Evolutionary conservation across 768 basidiomycete genomes (phyloP), one percentile per base, ranked within the genome.

Genomic region (Naganishia vishniacii): DNA sequence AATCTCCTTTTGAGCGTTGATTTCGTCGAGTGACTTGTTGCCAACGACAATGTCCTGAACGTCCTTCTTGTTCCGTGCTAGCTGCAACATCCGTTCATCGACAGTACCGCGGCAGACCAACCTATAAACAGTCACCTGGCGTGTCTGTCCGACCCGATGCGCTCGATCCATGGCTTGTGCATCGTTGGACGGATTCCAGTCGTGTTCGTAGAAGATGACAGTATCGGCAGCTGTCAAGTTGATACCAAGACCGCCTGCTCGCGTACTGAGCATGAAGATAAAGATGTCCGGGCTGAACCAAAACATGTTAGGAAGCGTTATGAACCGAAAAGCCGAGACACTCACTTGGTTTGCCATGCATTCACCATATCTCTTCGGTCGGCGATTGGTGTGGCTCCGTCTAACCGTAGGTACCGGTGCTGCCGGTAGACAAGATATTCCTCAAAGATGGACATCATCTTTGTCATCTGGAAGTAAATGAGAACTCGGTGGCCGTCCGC

Each of bases 11-110:
- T 91, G 90, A 75, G 91, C 93, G 20, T 91, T 85, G 59, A 88
- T 88, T 67, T 95, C 92, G 1, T 88, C 90, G 74, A 95, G 86
- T 66, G 85, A 91, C 78, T 95, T 97, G 79, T 89, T 93, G 59
- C 95, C 95, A 8, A 99, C 95, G 59, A 99, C 95, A 65, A 97
- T 94, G 71, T 99, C 95, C 85, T 98, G 95, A 4, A 98, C 92
- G 73, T 95, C 92, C 84, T 95, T 95, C 81, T 95, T 95, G 64
- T 92, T 91, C 49, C 94, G 84, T 4, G 95, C 93, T 59, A 99
- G 81, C 77, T 94, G 90, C 23, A 99, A 84, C 70, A 99, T 99
- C 3, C 95, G 89, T 78, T 99, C 94, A 74, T 99, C 78, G 62
- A 78, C 75, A 20, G 78, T 77, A 2, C 76, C 74, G 7, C 73